phyloP scores from a whole-genome alignment of 2,329 filamentous ascomycete species.

The Alternaria incomplexa region DNA sequence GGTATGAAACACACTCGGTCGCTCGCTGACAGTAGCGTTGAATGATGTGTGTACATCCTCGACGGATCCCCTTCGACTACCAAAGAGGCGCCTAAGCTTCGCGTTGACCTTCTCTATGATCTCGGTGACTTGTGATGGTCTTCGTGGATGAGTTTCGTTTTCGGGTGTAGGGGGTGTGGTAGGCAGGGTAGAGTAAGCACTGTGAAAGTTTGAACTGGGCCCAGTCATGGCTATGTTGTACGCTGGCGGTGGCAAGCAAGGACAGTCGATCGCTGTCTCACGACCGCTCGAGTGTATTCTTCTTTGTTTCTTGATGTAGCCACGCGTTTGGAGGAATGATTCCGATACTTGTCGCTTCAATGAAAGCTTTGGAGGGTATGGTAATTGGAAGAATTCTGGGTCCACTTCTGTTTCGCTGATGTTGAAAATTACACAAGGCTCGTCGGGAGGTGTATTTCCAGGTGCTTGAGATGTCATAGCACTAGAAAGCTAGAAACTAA shows the following conservation, averaged over 20 bases:
- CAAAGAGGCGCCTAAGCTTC: constrained; percentile 4
- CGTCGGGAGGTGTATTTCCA: not conserved
- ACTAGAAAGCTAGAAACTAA: not conserved
- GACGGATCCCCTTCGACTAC: constrained; percentile 2
- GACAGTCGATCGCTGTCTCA: not conserved
- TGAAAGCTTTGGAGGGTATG: not conserved
- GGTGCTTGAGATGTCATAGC: not conserved
- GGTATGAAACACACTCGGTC: not conserved
- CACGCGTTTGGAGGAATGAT: constrained; percentile 2
- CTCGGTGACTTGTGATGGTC: constrained; percentile 6
- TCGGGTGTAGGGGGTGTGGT: not conserved
- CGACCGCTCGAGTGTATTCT: not conserved
- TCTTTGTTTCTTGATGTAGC: not conserved
- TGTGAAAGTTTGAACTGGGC: not conserved
- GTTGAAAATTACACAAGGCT: not conserved
- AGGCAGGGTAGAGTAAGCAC: not conserved
- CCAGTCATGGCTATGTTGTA: not conserved
- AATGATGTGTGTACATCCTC: not conserved
- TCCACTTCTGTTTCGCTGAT: not conserved
- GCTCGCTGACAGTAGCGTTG: not conserved
- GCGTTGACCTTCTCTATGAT: constrained; percentile 2
- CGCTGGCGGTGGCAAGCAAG: not conserved
- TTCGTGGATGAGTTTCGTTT: not conserved
- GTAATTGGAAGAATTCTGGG: not conserved
- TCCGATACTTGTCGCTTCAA: constrained; percentile 2